Evolutionary conservation across 768 basidiomycete genomes (phyloP).

Genomic region (Pisolithus microcarpus): DNA sequence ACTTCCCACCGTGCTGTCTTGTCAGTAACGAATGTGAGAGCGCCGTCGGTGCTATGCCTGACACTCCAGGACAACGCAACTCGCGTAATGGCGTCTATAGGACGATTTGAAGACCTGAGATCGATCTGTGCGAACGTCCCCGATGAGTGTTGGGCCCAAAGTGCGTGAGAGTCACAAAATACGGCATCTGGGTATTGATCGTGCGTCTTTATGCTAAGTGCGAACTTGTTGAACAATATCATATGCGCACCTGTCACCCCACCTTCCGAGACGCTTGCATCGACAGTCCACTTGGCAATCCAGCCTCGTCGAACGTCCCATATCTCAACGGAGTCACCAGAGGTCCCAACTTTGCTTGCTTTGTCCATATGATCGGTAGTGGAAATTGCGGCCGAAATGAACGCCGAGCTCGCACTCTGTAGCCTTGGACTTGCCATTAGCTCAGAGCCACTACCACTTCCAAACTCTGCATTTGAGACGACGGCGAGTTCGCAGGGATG

Average conservation of each 20-base stretch:
- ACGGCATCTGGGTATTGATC: slow-evolving; percentile 43
- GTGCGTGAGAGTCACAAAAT: slow-evolving; percentile 62
- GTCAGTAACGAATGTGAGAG: slow-evolving; percentile 62
- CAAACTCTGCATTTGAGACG: slow-evolving; percentile 58
- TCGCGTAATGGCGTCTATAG: slow-evolving; percentile 62
- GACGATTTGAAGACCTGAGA: slow-evolving; percentile 53
- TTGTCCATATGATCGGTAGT: slow-evolving; percentile 11
- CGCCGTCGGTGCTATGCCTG: slow-evolving; percentile 33
- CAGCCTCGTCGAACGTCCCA: slow-evolving; percentile 82
- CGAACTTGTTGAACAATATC: neutral
- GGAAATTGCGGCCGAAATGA: slow-evolving; percentile 10
- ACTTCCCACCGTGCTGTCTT: slow-evolving; percentile 48
- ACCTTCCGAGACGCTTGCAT: slow-evolving; percentile 58
- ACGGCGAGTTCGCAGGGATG: slow-evolving; percentile 72
- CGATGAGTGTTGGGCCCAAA: slow-evolving; percentile 69
- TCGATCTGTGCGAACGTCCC: slow-evolving; percentile 79
- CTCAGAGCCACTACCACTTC: slow-evolving; percentile 20
- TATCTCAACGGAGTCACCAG: slow-evolving; percentile 65
- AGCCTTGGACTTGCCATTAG: slow-evolving; percentile 22
- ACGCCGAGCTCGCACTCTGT: slow-evolving; percentile 18
- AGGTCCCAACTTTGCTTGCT: slow-evolving; percentile 8
- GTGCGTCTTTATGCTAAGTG: neutral
- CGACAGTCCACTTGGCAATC: slow-evolving; percentile 78
- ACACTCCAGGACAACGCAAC: slow-evolving; percentile 59
- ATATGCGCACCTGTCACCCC: slow-evolving; percentile 59